Conservation (phyloP, 2,329 filamentous ascomycete species). For the Colletotrichum tropicale region DNA sequence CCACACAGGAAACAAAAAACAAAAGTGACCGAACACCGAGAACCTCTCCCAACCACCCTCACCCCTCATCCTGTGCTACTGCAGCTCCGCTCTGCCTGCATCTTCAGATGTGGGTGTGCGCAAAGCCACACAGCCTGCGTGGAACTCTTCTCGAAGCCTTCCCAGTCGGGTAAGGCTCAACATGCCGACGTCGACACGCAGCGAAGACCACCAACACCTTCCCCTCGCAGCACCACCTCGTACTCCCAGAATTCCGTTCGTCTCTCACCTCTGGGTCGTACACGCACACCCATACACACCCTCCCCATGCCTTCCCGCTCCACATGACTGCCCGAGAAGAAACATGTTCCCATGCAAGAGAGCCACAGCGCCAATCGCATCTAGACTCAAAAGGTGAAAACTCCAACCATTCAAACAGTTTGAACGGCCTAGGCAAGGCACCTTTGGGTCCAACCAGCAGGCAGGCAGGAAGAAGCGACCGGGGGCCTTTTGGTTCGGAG, state of each 20-base stretch:
- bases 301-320: background rate
- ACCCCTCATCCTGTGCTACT: background rate
- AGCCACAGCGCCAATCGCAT: background rate
- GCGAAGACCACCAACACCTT: background rate
- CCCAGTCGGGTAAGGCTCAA: background rate
- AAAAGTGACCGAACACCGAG: background rate
- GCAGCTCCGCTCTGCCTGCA: background rate
- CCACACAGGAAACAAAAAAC: background rate
- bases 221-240: background rate
- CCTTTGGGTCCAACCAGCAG: background rate
- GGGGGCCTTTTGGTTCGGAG: background rate
- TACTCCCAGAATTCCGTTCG: background rate
- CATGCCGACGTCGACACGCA: background rate
- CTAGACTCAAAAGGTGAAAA: background rate
- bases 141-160: conserved; percentile 18
- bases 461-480: background rate
- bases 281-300: background rate
- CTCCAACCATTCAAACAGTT: background rate
- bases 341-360: background rate
- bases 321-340: conserved; percentile 11
- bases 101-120: conserved; percentile 5
- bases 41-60: background rate
- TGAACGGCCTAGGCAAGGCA: background rate
- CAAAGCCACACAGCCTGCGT: conserved; percentile 16
- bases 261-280: background rate